Evolutionary conservation across 2,329 filamentous ascomycete species (phyloP), one percentile per base, ranked within the genome.

Genomic region (Phialocephala sp.): DNA sequence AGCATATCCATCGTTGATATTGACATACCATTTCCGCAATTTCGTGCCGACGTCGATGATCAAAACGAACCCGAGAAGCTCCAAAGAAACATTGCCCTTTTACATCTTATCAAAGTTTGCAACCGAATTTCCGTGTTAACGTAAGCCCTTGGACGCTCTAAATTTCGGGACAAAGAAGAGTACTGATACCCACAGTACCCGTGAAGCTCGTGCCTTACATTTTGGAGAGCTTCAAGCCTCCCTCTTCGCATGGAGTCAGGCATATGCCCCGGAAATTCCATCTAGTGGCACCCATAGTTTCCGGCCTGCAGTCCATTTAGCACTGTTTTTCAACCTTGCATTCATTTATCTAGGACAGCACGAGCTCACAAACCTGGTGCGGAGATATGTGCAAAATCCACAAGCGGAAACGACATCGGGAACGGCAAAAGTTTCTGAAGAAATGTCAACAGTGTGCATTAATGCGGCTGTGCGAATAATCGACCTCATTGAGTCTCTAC

Each of bases 1-100:
- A 43, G 41, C 41, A 43, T 43, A 12, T 43, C 41, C 18, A 43
- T 43, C 41, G 18, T 43, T 43, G 41, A 43, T 43, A 43, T 43
- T 43, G 41, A 43, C 41, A 43, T 43, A 43, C 41, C 41, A 43
- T 43, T 43, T 43, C 41, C 41, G 41, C 41, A 43, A 43, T 43
- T 43, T n/a, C 41, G 41, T 43, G 41, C 41, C 18, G 41, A 43
- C 15, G 18, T 43, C 41, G 41, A 43, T 43, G 41, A n/a, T 43
- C 41, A 43, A 43, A 43, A 43, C 41, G 41, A 43, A 43, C 18
- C 18, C 18, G 18, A 43, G 41, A 43, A 43, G 41, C 41, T 43
- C 8, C 41, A 43, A 43, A 43, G 41, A 43, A 43, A 43, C 41
- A 43, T 43, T 43, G 41, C 41, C 41, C 41, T 43, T 43, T 43